Conservation (phyloP, 176 grass and related monocot species). For the Oryza glumipatula region DNA sequence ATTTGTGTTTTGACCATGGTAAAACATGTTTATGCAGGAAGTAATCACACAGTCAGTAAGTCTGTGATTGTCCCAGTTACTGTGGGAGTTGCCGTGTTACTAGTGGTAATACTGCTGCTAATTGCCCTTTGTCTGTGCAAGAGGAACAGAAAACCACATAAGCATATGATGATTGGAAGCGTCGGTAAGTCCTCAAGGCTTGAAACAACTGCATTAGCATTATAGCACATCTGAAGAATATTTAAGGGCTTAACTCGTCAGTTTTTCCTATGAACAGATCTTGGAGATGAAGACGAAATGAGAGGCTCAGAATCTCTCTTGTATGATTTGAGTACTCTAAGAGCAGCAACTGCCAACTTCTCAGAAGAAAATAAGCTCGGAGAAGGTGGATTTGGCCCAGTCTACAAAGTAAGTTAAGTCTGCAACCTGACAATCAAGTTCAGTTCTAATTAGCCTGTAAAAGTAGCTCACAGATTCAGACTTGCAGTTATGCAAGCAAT, state of each 20-base stretch:
- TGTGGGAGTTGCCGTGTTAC: constrained; percentile 7
- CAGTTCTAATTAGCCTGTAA: background rate
- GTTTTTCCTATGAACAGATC: constrained; percentile 11
- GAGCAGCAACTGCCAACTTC: constrained; percentile 56
- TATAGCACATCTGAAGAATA: background rate
- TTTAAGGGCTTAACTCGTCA: background rate
- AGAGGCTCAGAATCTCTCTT: constrained; percentile 21
- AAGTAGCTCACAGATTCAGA: background rate
- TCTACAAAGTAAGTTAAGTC: constrained; percentile 51
- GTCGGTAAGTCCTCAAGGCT: background rate
- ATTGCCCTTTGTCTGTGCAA: constrained; percentile 7
- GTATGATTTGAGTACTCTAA: constrained; percentile 46
- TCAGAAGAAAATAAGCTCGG: constrained; percentile 63
- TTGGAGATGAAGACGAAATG: constrained; percentile 31
- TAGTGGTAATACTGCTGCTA: constrained; percentile 17
- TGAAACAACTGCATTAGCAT: background rate
- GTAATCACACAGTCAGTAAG: background rate
- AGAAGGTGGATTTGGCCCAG: constrained; percentile 63
- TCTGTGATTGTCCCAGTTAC: constrained; percentile 36
- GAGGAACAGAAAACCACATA: constrained; percentile 13
- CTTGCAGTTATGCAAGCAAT: background rate
- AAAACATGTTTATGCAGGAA: background rate
- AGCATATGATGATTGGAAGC: background rate
- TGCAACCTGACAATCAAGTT: background rate
- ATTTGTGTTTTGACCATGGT: background rate